phyloP scores from a whole-genome alignment of 495 filamentous ascomycete genomes.

The Venustampulla echinocandica region DNA sequence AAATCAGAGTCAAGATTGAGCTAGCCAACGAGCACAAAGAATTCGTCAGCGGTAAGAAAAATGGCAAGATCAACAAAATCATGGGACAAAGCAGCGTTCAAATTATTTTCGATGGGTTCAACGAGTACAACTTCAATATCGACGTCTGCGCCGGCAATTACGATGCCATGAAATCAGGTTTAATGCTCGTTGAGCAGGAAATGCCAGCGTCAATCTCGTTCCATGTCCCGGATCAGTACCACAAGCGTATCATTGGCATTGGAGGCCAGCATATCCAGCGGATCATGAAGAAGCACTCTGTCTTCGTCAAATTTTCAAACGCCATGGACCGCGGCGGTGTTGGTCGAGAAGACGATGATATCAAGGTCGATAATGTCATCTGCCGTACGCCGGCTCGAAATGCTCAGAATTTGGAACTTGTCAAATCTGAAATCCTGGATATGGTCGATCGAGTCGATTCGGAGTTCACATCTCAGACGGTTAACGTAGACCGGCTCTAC shows the following conservation, averaged over 20 bases:
- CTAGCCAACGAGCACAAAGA: constrained; percentile 99
- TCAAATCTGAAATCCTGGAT: constrained; percentile 98
- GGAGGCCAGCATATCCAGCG: constrained; percentile 97
- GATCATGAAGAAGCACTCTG: constrained; percentile 99
- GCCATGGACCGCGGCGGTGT: constrained; percentile 96
- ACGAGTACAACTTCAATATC: constrained; percentile 99
- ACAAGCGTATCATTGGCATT: constrained; percentile 98
- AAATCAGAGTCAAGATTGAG: constrained; percentile 95
- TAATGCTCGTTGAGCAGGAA: constrained; percentile 92
- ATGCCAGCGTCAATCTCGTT: constrained; percentile 99
- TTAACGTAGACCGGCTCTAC: constrained; percentile 88
- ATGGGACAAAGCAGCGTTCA: constrained; percentile 98
- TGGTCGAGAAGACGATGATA: constrained; percentile 91
- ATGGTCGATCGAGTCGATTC: constrained; percentile 98
- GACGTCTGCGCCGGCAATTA: constrained; percentile 89
- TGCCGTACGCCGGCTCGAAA: constrained; percentile 96
- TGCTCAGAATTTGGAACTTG: constrained; percentile 88
- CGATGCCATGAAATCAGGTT: constrained; percentile 82
- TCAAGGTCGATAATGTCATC: constrained; percentile 98
- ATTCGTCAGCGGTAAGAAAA: constrained; percentile 98
- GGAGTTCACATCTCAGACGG: constrained; percentile 87
- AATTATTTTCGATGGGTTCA: constrained; percentile 97
- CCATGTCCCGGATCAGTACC: constrained; percentile 98
- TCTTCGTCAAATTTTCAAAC: constrained; percentile 99
- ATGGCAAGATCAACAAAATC: constrained; percentile 99